Evolutionary conservation across 345 rosid genomes (phyloP).

Genomic region (Salix koriyanagi): DNA sequence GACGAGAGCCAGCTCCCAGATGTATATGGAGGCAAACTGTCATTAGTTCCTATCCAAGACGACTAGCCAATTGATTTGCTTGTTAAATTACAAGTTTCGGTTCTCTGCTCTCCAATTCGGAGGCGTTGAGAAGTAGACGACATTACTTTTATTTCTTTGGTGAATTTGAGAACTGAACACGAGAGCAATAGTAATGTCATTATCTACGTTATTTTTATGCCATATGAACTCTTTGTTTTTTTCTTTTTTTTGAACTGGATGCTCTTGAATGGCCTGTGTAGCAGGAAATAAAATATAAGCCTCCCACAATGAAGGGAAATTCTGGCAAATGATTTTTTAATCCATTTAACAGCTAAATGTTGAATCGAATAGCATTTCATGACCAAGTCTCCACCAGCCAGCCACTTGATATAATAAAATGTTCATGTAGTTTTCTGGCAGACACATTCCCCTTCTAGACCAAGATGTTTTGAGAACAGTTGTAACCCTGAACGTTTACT

Average conservation of each 20-base stretch:
- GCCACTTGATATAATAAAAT: not conserved
- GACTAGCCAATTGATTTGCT: not conserved
- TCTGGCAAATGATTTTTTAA: not conserved
- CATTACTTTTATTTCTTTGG: not conserved
- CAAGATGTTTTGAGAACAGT: not conserved
- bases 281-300: not conserved
- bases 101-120: not conserved
- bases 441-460: not conserved
- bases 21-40: constrained; percentile 66
- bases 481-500: not conserved
- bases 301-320: not conserved
- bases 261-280: not conserved
- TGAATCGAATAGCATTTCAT: not conserved
- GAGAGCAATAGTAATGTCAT: not conserved
- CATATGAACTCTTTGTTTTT: not conserved
- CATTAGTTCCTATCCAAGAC: constrained; percentile 62
- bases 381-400: not conserved
- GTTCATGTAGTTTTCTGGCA: not conserved
- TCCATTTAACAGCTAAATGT: not conserved
- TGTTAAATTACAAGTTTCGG: not conserved
- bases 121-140: not conserved
- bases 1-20: constrained; percentile 80
- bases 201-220: not conserved
- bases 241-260: too few relatives aligned
- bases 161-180: not conserved